These are phyloP conservation scores for Capronia americana DNA, from an alignment of 2,329 filamentous ascomycete species.

Conservation along the genomic window DNA sequence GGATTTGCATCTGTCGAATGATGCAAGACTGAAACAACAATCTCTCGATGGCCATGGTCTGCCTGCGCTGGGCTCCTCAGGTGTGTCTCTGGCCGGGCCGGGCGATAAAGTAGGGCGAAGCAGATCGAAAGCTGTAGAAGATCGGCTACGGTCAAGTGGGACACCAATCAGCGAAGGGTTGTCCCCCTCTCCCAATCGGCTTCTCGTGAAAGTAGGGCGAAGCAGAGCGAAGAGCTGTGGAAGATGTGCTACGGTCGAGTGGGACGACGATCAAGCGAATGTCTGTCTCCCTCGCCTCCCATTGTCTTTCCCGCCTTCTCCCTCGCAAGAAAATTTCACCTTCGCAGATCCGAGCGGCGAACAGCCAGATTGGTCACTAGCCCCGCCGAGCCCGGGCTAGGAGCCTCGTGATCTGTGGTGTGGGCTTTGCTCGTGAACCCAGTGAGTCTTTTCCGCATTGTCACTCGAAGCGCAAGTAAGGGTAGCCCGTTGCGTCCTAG, in stretches of 20 bases:
- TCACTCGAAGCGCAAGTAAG: not conserved
- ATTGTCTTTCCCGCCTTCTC: not conserved
- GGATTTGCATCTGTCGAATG: not conserved
- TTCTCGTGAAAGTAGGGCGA: not conserved
- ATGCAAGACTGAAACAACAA: constrained; percentile 2
- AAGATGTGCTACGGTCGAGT: too few relatives aligned
- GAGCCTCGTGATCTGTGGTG: constrained; percentile 23
- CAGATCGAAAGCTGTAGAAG: not conserved
- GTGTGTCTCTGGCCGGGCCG: not conserved
- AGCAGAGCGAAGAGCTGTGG: not conserved
- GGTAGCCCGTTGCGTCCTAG: not conserved
- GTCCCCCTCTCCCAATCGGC: too few relatives aligned
- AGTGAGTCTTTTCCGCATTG: not conserved
- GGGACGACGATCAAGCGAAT: not conserved
- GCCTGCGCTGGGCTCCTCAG: not conserved
- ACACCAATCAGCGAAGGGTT: not conserved
- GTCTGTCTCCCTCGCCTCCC: not conserved
- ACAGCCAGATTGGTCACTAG: constrained; percentile 18
- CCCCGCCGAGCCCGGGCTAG: constrained; percentile 10
- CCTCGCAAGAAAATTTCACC: constrained; percentile 4
- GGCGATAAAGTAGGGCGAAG: not conserved
- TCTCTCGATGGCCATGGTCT: not conserved
- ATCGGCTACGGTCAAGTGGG: not conserved
- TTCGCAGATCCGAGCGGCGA: constrained; percentile 12
- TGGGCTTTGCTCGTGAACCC: not conserved